Percentiles rank a stretch among this genome's conserved stretches.
Conservation (phyloP, 2,329 filamentous ascomycete genomes). For the Verticillium alfalfae region DNA sequence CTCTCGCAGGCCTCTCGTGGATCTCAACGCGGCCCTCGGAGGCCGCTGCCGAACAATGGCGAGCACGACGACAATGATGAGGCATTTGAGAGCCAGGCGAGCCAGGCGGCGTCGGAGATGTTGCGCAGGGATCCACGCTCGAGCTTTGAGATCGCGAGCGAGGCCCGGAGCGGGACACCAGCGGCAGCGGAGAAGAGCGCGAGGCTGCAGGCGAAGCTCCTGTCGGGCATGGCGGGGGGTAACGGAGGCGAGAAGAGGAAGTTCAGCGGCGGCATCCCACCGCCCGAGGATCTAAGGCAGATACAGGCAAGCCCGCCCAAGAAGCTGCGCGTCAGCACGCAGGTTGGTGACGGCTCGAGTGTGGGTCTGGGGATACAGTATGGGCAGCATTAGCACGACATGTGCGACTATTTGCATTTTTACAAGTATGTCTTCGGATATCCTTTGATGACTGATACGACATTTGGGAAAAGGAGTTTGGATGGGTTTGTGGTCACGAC, state of each 20-base stretch:
- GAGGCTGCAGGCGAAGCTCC: constrained; percentile 46
- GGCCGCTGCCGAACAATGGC: constrained; percentile 14
- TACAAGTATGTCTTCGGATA: not conserved
- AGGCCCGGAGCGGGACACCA: constrained; percentile 35
- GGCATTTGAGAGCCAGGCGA: constrained; percentile 69
- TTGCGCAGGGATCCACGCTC: constrained; percentile 54
- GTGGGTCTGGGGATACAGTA: constrained; percentile 51
- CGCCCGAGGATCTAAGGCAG: constrained; percentile 24
- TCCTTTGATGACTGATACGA: not conserved
- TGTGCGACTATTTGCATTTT: not conserved
- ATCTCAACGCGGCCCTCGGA: constrained; percentile 3
- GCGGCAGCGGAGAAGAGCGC: constrained; percentile 37
- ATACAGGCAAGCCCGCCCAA: constrained; percentile 43
- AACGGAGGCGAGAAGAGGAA: constrained; percentile 46
- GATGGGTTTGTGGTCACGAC: no score
- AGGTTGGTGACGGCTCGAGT: constrained; percentile 25
- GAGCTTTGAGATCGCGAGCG: constrained; percentile 44
- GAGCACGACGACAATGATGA: constrained; percentile 49
- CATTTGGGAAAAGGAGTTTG: not conserved
- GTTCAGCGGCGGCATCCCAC: constrained; percentile 27
- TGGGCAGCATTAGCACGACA: constrained; percentile 11
- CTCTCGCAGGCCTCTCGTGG: constrained; percentile 23
- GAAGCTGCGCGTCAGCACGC: constrained; percentile 39
- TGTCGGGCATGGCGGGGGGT: constrained; percentile 35
- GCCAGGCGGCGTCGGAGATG: constrained; percentile 70